Conservation (phyloP, 805 yeast genomes). For the Komagataella populi region DNA sequence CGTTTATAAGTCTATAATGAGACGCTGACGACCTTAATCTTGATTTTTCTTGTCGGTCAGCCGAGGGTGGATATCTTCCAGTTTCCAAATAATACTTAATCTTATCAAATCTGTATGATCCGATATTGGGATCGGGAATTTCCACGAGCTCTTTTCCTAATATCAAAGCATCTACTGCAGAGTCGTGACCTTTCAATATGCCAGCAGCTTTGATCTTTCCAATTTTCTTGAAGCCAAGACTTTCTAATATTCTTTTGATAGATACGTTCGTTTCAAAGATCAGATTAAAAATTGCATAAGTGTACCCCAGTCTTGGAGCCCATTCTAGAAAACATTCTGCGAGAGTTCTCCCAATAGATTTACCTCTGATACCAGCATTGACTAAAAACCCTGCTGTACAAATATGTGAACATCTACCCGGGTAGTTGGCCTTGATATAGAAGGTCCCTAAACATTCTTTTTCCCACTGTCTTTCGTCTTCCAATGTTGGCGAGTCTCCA, state of each 20-base stretch:
- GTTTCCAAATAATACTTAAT: slow-evolving; percentile 68
- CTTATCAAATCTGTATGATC: slow-evolving; percentile 58
- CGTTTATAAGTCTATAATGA: slow-evolving; percentile 59
- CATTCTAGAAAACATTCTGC: slow-evolving; percentile 79
- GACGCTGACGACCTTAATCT: slow-evolving; percentile 70
- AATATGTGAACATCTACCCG: slow-evolving; percentile 89
- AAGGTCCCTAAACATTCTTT: slow-evolving; percentile 86
- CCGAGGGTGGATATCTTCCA: slow-evolving; percentile 75
- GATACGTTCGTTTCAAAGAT: slow-evolving; percentile 83
- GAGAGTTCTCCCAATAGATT: slow-evolving; percentile 79
- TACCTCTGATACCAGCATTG: slow-evolving; percentile 84
- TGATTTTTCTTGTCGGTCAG: slow-evolving; percentile 79
- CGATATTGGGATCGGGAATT: slow-evolving; percentile 31
- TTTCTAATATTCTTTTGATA: slow-evolving; percentile 67
- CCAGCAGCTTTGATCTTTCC: slow-evolving; percentile 86
- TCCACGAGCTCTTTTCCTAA: slow-evolving; percentile 72
- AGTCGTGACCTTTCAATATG: slow-evolving; percentile 68
- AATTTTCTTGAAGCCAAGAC: slow-evolving; percentile 59
- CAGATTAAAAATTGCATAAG: slow-evolving; percentile 70
- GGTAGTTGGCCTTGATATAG: slow-evolving; percentile 75
- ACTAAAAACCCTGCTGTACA: slow-evolving; percentile 83
- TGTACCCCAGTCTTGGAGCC: slow-evolving; percentile 85
- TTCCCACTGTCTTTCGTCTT: slow-evolving; percentile 66
- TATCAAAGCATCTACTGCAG: slow-evolving; percentile 76
- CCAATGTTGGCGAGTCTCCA: slow-evolving; percentile 50